phyloP scores from a whole-genome alignment of 345 rosid genomes.

The Durio zibethinus region DNA sequence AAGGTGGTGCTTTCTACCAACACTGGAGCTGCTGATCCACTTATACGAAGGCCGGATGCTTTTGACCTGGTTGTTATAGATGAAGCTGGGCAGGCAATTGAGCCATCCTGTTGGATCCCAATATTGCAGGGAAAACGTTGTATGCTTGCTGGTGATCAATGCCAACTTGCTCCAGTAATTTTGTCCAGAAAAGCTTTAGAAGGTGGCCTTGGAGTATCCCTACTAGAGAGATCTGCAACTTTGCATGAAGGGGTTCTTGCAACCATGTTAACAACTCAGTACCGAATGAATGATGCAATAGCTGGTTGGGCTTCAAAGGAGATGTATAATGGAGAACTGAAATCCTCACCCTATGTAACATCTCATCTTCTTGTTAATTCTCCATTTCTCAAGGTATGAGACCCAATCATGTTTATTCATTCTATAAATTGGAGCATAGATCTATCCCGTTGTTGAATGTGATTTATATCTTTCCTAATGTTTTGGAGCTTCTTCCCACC shows the following conservation, averaged over 20 bases:
- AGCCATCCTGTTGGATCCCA: constrained; percentile 90
- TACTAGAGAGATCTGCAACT: constrained; percentile 75
- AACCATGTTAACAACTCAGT: constrained; percentile 69
- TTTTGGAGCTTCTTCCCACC: background rate
- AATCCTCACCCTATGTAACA: constrained; percentile 69
- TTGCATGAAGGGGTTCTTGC: constrained; percentile 74
- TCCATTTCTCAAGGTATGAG: constrained; percentile 84
- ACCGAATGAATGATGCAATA: constrained; percentile 93
- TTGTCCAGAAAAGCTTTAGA: constrained; percentile 84
- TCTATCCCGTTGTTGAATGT: background rate
- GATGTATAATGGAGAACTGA: constrained; percentile 81
- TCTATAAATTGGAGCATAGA: constrained; percentile 17
- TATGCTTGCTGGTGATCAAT: constrained; percentile 88
- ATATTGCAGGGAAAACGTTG: constrained; percentile 90
- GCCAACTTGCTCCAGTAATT: constrained; percentile 93
- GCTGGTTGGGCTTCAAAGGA: constrained; percentile 99
- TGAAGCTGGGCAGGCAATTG: constrained; percentile 97
- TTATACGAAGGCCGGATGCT: constrained; percentile 63
- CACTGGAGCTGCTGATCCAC: constrained; percentile 94
- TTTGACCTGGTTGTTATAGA: constrained; percentile 93
- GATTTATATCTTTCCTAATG: background rate
- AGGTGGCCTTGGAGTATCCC: constrained; percentile 85
- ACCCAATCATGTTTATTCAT: constrained; percentile 4
- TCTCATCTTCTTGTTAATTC: constrained; percentile 86
- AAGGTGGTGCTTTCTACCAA: constrained; percentile 93